Evolutionary conservation across 1,139 yeast genomes (phyloP), one percentile per base, ranked within the genome.

Genomic region (Lodderomyces oxycetoniae): DNA sequence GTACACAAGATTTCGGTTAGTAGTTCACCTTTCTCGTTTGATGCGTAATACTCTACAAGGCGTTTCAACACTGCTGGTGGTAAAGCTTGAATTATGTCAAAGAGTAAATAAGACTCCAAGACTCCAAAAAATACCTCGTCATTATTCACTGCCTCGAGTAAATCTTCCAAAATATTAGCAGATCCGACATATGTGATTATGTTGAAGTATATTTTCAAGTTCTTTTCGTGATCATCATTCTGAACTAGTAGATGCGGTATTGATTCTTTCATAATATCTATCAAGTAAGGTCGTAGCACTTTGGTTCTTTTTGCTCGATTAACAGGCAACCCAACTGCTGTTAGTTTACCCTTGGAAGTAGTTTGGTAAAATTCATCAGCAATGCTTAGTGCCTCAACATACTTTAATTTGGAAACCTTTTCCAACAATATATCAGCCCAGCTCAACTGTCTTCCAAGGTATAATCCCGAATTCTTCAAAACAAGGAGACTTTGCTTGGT

Each of bases 391-490:
- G 93, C 91, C 2, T 57, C 60, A 9, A 71, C 55, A 38, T 78
- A 81, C 23, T 69, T 57, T 1, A 72, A 74, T 4, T 55, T 46
- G 7, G 73, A 61, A 41, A 85, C 60, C 10, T 75, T 53, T 10
- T 61, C 68, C 37, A 67, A 59, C 11, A 79, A 52, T 15, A 72
- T 61, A 47, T 84, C 93, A 0, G 88, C 87, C 95, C 95, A 86
- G 45, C 74, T 79, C 4, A 78, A 63, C 10, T 78, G 56, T 11
- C 77, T 61, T 0, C 89, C 93, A 10, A 78, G 64, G 4, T 59
- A 40, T 61, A 67, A 28, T 60, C 59, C 2, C 3, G 30, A 13
- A 4, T 36, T 35, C 11, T 32, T 34, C 1, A 39, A 30, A n/a
- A 43, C 31, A 14, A 41, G 37, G 20, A 63, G 26, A 25, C 60